These are phyloP conservation scores for Nothophaeocryptopus gaeumannii DNA, from an alignment of 2,329 filamentous ascomycete species.

Conservation along the genomic window DNA sequence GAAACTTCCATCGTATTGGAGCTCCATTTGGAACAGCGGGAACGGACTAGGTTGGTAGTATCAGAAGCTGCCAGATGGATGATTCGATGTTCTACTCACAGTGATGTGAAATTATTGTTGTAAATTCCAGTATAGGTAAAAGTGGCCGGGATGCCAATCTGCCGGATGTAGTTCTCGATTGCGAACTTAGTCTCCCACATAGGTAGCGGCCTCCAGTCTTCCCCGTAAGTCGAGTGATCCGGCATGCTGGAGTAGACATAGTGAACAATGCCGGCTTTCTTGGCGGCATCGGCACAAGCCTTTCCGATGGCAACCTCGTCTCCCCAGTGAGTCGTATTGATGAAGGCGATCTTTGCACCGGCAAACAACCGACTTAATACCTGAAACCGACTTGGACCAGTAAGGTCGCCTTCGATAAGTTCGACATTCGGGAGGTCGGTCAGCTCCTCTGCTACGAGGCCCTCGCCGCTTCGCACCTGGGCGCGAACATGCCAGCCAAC, in stretches of 20 bases:
- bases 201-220: constrained; percentile 76
- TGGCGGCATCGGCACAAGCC: constrained; percentile 83
- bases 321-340: constrained; percentile 97
- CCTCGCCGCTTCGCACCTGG: constrained; percentile 82
- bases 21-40: constrained; percentile 91
- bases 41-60: background rate
- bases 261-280: constrained; percentile 78
- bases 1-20: constrained; percentile 80
- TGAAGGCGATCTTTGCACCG: constrained; percentile 84
- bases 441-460: constrained; percentile 84
- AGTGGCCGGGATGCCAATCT: constrained; percentile 78
- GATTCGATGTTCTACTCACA: background rate
- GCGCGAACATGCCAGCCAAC: constrained; percentile 91
- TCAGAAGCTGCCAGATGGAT: background rate
- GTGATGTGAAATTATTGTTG: constrained; percentile 61
- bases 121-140: constrained; percentile 97
- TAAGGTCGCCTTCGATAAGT: constrained; percentile 65
- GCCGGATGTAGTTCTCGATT: constrained; percentile 84
- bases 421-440: constrained; percentile 78
- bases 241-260: constrained; percentile 98
- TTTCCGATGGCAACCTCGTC: constrained; percentile 89
- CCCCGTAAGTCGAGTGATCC: constrained; percentile 78
- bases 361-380: constrained; percentile 55
- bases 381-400: constrained; percentile 30
- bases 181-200: constrained; percentile 91